These are phyloP conservation scores for Melocanna baccifera DNA, from an alignment of 176 grass and related monocot species.

Conservation along the genomic window DNA sequence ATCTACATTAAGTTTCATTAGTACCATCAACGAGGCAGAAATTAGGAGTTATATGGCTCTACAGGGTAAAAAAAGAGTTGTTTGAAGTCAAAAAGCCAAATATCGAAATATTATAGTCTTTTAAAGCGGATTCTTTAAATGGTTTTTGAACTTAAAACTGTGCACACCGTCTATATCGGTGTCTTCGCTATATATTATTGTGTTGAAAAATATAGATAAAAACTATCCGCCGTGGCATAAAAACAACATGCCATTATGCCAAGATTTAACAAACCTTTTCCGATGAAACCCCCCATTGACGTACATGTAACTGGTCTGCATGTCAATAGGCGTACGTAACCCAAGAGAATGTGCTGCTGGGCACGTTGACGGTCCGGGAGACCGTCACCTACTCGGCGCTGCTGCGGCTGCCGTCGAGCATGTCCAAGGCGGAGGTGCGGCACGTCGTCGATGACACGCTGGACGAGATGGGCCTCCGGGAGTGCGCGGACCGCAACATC, in stretches of 20 bases:
- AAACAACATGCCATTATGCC: background rate
- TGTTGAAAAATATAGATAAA: no score
- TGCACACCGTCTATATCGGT: no score
- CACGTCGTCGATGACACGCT: slow-evolving; percentile 54
- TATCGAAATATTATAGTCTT: no score
- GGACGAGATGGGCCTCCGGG: slow-evolving; percentile 87
- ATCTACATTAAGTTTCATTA: background rate
- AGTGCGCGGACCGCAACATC: slow-evolving; percentile 64
- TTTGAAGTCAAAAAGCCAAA: no score
- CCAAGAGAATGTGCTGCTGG: slow-evolving; percentile 86
- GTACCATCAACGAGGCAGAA: no score
- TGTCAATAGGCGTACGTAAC: slow-evolving; percentile 79
- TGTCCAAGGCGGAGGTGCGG: slow-evolving; percentile 62
- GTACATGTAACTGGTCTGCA: background rate
- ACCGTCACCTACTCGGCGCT: slow-evolving; percentile 82
- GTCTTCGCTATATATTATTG: no score
- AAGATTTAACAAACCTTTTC: background rate
- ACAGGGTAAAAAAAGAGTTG: no score
- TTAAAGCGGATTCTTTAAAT: no score
- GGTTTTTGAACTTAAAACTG: no score
- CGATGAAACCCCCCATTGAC: background rate
- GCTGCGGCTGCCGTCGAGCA: slow-evolving; percentile 61
- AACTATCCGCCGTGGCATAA: no score
- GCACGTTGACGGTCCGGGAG: slow-evolving; percentile 82
- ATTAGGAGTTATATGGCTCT: no score